Conservation (phyloP, 768 basidiomycete genomes). For the Tricholoma saponaceum region DNA sequence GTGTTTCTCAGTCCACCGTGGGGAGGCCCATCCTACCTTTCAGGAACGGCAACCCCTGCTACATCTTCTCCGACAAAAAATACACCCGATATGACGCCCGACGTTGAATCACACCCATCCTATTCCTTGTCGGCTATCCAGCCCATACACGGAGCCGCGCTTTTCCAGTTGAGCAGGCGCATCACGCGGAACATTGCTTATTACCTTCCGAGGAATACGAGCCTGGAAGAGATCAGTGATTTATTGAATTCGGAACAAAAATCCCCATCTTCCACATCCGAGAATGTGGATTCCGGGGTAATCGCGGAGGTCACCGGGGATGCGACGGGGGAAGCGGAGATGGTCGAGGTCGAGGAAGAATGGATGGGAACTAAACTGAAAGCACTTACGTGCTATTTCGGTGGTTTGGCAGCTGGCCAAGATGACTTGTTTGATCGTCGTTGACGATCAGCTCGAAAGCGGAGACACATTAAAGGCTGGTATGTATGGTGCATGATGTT, state of each 20-base stretch:
- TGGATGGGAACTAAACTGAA: slow-evolving; percentile 95
- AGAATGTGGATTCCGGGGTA: neutral
- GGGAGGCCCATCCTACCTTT: slow-evolving; percentile 81
- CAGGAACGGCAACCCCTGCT: slow-evolving; percentile 22
- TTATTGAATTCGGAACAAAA: slow-evolving; percentile 14
- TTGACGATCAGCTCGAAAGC: no score
- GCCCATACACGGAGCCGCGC: slow-evolving; percentile 79
- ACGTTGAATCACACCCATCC: slow-evolving; percentile 35
- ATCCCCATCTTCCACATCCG: neutral
- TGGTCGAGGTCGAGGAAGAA: slow-evolving; percentile 90
- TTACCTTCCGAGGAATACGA: slow-evolving; percentile 82
- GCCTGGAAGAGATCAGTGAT: slow-evolving; percentile 64
- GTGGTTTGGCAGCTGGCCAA: slow-evolving; percentile 72
- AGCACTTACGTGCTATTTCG: slow-evolving; percentile 92
- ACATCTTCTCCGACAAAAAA: slow-evolving; percentile 8
- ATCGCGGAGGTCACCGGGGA: slow-evolving; percentile 2
- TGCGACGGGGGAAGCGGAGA: slow-evolving; percentile 34
- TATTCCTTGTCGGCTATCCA: slow-evolving; percentile 71
- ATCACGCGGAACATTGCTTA: slow-evolving; percentile 85
- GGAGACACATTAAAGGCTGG: no score
- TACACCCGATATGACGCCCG: neutral
- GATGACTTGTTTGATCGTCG: slow-evolving; percentile 43
- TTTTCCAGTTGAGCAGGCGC: slow-evolving; percentile 68
- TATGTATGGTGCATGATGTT: neutral
- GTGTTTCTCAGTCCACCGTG: slow-evolving; percentile 95